phyloP scores from a whole-genome alignment of 2,329 filamentous ascomycete species.

The Metarhizium album region DNA sequence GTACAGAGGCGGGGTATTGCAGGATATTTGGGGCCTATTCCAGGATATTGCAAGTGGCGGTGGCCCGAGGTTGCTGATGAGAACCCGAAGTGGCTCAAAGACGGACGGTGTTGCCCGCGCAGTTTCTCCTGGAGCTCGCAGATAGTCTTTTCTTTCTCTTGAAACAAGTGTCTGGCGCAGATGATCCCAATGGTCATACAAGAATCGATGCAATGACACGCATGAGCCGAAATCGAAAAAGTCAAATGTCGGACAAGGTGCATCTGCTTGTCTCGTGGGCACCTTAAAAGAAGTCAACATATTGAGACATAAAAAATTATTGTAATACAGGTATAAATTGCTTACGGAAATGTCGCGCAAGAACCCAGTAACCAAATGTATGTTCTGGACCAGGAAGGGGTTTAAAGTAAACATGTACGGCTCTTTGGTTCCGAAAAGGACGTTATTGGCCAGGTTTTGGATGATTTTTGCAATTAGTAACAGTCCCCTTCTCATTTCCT shows the following conservation, averaged over 20 bases:
- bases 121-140: constrained; percentile 43
- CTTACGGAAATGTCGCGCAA: constrained; percentile 54
- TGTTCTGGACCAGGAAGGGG: constrained; percentile 57
- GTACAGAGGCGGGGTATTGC: constrained; percentile 52
- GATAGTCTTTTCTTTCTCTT: constrained; percentile 45
- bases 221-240: constrained; percentile 62
- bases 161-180: constrained; percentile 53
- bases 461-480: constrained; percentile 61
- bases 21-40: constrained; percentile 55
- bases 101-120: constrained; percentile 42
- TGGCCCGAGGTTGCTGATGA: constrained; percentile 56
- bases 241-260: constrained; percentile 27
- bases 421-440: constrained; percentile 61
- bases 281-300: constrained; percentile 22
- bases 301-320: not conserved
- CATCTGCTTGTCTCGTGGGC: constrained; percentile 35
- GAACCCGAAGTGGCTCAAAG: constrained; percentile 47
- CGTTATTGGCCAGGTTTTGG: constrained; percentile 62
- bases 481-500: constrained; percentile 58
- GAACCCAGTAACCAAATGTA: constrained; percentile 56
- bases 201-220: constrained; percentile 55
- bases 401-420: constrained; percentile 64
- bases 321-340: not conserved
- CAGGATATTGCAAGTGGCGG: constrained; percentile 58
- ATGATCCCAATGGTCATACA: constrained; percentile 64